phyloP scores from a whole-genome alignment of 164 flowering plant genomes.

The Chimonanthus salicifolius region DNA sequence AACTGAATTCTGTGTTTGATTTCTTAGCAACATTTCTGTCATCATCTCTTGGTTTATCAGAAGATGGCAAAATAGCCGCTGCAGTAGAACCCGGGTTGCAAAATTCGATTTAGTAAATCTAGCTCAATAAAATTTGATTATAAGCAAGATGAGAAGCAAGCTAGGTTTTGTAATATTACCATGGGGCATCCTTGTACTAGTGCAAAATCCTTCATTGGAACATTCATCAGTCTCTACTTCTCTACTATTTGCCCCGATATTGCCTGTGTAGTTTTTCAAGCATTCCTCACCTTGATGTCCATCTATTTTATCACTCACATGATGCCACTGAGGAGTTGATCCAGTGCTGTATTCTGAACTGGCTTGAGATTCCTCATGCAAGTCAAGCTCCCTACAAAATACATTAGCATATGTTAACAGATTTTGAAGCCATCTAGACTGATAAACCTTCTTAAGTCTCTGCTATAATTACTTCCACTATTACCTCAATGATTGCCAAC shows the following conservation, averaged over 20 bases:
- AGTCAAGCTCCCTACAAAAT: constrained; percentile 58
- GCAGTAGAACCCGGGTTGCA: constrained; percentile 14
- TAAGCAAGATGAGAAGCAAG: background rate
- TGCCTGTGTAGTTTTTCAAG: constrained; percentile 27
- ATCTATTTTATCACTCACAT: constrained; percentile 37
- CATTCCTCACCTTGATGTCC: constrained; percentile 36
- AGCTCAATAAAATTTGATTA: background rate
- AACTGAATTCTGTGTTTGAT: constrained; percentile 50
- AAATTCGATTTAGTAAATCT: constrained; percentile 4
- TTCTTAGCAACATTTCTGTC: constrained; percentile 27
- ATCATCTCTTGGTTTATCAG: constrained; percentile 24
- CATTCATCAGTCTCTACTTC: constrained; percentile 17
- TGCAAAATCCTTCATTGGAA: constrained; percentile 12
- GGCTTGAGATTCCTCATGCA: constrained; percentile 64
- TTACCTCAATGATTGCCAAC: constrained; percentile 63
- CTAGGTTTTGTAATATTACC: constrained; percentile 25
- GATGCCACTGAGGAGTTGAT: constrained; percentile 46
- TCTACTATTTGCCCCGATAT: constrained; percentile 16
- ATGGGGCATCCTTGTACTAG: constrained; percentile 11
- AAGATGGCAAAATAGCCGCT: constrained; percentile 30
- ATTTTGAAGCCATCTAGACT: background rate
- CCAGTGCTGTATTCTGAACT: constrained; percentile 86
- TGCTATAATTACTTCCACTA: background rate
- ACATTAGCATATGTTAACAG: background rate
- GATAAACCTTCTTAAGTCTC: background rate